phyloP scores from a whole-genome alignment of 495 filamentous ascomycete species.

The Aspergillus campestris region DNA sequence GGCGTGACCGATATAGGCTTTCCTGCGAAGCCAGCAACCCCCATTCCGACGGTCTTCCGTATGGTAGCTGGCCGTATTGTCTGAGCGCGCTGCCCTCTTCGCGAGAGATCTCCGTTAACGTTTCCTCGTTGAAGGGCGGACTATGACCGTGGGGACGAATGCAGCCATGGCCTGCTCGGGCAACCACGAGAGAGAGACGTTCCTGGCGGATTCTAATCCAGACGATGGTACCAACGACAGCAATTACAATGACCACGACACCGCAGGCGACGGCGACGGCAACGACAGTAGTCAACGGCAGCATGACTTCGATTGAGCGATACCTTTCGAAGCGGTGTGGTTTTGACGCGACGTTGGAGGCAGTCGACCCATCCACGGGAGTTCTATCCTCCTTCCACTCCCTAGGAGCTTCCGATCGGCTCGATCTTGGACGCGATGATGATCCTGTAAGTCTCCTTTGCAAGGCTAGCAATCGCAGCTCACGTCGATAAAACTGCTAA shows the following conservation, averaged over 20 bases:
- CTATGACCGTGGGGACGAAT: slow-evolving; percentile 8
- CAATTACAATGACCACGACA: slow-evolving; percentile 28
- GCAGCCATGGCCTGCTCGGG: slow-evolving; percentile 16
- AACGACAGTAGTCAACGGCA: slow-evolving; percentile 27
- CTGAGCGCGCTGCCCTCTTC: slow-evolving; percentile 25
- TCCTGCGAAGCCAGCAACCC: slow-evolving; percentile 36
- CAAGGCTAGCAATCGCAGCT: neutral
- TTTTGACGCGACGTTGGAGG: no score
- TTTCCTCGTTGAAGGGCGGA: slow-evolving; percentile 22
- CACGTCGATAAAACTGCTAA: slow-evolving; percentile 1
- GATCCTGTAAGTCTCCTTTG: neutral
- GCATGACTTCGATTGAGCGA: slow-evolving; percentile 18
- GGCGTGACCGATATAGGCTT: slow-evolving; percentile 17
- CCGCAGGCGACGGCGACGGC: slow-evolving; percentile 37
- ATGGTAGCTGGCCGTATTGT: slow-evolving; percentile 33
- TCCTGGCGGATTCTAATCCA: slow-evolving; percentile 36
- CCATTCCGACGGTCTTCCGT: slow-evolving; percentile 34
- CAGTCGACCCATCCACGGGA: slow-evolving; percentile 2
- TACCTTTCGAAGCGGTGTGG: neutral
- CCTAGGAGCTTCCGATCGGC: no score
- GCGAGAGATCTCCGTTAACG: slow-evolving; percentile 29
- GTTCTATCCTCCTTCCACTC: neutral
- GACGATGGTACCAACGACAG: slow-evolving; percentile 27
- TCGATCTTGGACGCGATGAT: neutral
- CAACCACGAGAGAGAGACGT: slow-evolving; percentile 23